Percentiles rank a stretch among this genome's conserved stretches.
Conservation (phyloP, 345 rosid genomes). For the Ceriops decandra region DNA sequence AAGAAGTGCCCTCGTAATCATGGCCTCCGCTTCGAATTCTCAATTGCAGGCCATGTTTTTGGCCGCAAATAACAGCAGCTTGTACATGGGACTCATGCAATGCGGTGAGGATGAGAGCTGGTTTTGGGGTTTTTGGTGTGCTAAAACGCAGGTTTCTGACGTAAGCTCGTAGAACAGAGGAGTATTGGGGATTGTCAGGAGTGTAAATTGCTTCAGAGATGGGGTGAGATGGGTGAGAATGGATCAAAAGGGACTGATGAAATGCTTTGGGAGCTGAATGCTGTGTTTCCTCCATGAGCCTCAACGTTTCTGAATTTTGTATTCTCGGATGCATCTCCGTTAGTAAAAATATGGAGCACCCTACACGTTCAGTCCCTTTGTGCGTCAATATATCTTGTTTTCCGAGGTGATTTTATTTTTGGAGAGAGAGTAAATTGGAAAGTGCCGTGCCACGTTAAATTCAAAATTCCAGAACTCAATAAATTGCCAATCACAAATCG, state of each 20-base stretch:
- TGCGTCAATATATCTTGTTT: no score
- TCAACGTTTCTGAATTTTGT: no score
- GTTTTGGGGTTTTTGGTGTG: conserved; percentile 6
- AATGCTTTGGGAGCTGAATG: conserved; percentile 1
- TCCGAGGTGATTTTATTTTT: no score
- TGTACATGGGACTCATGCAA: conserved; percentile 12
- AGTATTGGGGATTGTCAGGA: conserved; percentile 13
- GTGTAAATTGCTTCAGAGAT: conserved; percentile 23
- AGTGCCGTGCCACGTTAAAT: no score
- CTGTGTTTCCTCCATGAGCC: neutral
- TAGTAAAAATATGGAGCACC: no score
- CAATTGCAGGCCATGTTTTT: conserved; percentile 7
- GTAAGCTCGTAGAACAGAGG: conserved; percentile 2
- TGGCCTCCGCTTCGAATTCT: conserved; percentile 14
- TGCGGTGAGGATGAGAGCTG: conserved; percentile 7
- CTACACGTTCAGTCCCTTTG: no score
- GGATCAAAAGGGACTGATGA: conserved; percentile 11
- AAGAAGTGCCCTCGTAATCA: conserved; percentile 9
- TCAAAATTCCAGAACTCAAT: no score
- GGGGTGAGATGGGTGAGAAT: conserved; percentile 23
- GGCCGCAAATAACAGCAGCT: neutral
- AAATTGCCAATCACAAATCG: no score
- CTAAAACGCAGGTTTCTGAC: conserved; percentile 11
- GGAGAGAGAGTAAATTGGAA: no score
- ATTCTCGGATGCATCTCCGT: no score